Evolutionary conservation across 1,139 yeast genomes (phyloP).

Genomic region (Saccharomyces hybrid): DNA sequence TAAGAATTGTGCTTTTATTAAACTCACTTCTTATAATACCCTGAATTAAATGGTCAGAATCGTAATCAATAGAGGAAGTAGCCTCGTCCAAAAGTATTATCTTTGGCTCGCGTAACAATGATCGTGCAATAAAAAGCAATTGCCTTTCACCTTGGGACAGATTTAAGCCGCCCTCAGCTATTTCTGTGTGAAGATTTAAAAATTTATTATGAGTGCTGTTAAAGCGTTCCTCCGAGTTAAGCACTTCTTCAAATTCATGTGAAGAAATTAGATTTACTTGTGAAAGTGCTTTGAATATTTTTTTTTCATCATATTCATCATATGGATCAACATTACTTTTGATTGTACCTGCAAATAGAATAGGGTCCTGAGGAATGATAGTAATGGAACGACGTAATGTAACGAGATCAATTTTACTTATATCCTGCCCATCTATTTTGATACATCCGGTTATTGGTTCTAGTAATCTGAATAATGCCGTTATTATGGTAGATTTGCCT

Average conservation of each 20-base stretch:
- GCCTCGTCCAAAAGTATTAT: conserved; percentile 85
- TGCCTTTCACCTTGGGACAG: conserved; percentile 93
- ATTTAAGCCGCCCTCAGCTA: conserved; percentile 79
- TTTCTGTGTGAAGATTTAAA: conserved; percentile 50
- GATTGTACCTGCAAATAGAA: conserved; percentile 72
- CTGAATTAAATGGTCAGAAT: conserved; percentile 80
- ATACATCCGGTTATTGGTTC: conserved; percentile 76
- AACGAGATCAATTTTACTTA: conserved; percentile 65
- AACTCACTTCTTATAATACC: conserved; percentile 79
- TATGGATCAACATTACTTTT: conserved; percentile 74
- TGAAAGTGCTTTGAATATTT: conserved; percentile 69
- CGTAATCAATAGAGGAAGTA: conserved; percentile 86
- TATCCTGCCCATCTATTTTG: conserved; percentile 75
- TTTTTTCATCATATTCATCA: conserved; percentile 53
- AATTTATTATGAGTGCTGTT: conserved; percentile 49
- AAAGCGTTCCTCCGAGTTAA: conserved; percentile 15
- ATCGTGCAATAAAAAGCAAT: conserved; percentile 79
- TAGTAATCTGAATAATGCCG: conserved; percentile 53
- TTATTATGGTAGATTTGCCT: conserved; percentile 65
- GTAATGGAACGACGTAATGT: conserved; percentile 72
- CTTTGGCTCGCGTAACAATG: conserved; percentile 71
- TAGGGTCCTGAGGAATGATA: conserved; percentile 87
- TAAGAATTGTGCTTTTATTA: conserved; percentile 64
- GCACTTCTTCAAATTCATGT: conserved; percentile 20
- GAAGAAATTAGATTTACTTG: conserved; percentile 62